Base-by-base conservation (phyloP, 1,139 yeast genomes). In the Saccharomyces hybrid region DNA sequence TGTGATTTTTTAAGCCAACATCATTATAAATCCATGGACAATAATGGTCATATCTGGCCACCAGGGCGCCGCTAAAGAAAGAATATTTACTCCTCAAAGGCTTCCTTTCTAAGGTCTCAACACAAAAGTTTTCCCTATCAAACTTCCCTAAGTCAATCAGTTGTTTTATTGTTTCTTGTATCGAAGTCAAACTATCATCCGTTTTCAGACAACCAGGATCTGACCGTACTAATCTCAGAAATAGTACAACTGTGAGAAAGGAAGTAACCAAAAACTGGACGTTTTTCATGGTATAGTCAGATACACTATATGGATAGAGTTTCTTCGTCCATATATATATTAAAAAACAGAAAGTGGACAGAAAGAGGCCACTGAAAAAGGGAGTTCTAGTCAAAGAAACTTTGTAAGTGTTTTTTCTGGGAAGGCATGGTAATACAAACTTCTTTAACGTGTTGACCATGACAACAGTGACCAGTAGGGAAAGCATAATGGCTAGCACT, bases 21-120 rank as follows among this genome's bases (percentile, higher is more conserved):
- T 89, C 95, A 66, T 90, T 91, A 69, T 82, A 85, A 4, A 86
- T 81, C 98, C 98, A 91, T 0, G 97, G 97, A 70, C 98, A 91
- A 62, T 81, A 87, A 70, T 91, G 98, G 67, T 91, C 98, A 66
- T 85, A 89, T 57, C 86, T 76, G 0, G 97, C 95, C 34, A 91
- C 80, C 55, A 88, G 78, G 48, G 78, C 75, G 53, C 79, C 77
- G 50, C 79, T 76, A 55, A 76, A 70, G 38, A 76, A 73, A 28
- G 93, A 87, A 68, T 81, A 91, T 63, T 80, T 85, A n/a, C 95
- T 82, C 63, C 98, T 77, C 52, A 88, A 71, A 0, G 97, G 97
- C 61, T 83, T 86, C 56, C 91, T 77, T 27, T 86, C 78, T 65
- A 80, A 82, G 0, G 95, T 78, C 57, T 85, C 78, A 47, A 88